Conservation (phyloP, 2,329 filamentous ascomycete genomes). For the Hymenoscyphus fraxineus region DNA sequence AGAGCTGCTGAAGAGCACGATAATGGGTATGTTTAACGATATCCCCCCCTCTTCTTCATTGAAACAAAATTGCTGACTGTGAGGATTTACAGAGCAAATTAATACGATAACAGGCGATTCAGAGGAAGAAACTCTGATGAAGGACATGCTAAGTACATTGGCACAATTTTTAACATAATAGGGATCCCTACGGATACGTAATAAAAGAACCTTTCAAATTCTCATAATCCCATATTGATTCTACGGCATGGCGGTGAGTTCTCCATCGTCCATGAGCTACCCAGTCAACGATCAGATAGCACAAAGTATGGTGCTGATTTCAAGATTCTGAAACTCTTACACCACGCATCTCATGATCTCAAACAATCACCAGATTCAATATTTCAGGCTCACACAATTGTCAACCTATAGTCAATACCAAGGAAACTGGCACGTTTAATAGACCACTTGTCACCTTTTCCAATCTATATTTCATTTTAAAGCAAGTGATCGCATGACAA, state of each 20-base stretch:
- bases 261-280: not conserved
- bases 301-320: too few relatives aligned
- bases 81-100: slow-evolving; percentile 50
- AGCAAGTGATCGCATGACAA: slow-evolving; percentile 1
- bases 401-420: not conserved
- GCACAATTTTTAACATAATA: slow-evolving; percentile 41
- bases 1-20: slow-evolving; percentile 57
- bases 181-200: not conserved
- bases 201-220: not conserved
- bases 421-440: too few relatives aligned
- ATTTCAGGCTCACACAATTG: not conserved
- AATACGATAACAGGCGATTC: slow-evolving; percentile 52
- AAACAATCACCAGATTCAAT: not conserved
- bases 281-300: not conserved
- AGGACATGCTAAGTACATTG: slow-evolving; percentile 64
- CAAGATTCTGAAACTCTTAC: not conserved
- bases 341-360: not conserved
- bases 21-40: slow-evolving; percentile 51
- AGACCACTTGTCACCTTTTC: too few relatives aligned
- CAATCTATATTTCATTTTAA: not conserved
- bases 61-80: not conserved
- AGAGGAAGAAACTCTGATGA: slow-evolving; percentile 49
- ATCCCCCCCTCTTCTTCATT: not conserved
- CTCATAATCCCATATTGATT: not conserved
- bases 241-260: not conserved